Percentiles rank a stretch among this genome's conserved stretches.
phyloP scores from a whole-genome alignment of 2,329 filamentous ascomycete species.

The Nemania bipapillata region DNA sequence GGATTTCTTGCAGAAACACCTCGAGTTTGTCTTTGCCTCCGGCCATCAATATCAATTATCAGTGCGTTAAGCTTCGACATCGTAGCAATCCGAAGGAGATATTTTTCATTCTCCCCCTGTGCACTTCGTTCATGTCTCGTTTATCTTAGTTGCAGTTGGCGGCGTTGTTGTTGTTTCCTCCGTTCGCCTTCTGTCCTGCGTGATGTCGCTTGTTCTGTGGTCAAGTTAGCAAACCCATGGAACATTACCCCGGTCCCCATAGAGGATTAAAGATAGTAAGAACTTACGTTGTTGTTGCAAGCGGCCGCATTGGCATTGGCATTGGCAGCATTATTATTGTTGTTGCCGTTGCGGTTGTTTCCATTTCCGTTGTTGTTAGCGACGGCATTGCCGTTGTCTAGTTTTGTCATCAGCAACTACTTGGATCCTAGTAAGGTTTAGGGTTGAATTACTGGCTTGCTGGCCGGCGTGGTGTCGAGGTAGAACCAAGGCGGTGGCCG shows the following conservation, averaged over 20 bases:
- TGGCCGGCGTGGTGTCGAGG: conserved; percentile 45
- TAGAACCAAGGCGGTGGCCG: conserved; percentile 43
- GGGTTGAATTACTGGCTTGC: conserved; percentile 34
- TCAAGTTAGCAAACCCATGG: conserved; percentile 9
- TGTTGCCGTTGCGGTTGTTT: conserved; percentile 25
- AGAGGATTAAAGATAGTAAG: not conserved
- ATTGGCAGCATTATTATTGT: conserved; percentile 17
- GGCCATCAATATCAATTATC: not conserved
- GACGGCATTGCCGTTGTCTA: conserved; percentile 26
- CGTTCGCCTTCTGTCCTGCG: conserved; percentile 36
- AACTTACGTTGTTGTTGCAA: conserved; percentile 39
- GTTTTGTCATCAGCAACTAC: conserved; percentile 17
- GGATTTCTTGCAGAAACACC: not conserved
- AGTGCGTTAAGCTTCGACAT: not conserved
- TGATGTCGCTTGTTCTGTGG: conserved; percentile 41
- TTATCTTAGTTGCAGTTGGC: conserved; percentile 31
- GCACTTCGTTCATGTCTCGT: not conserved
- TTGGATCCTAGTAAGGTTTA: not conserved
- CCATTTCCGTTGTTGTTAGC: conserved; percentile 21
- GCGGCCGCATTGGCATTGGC: conserved; percentile 34
- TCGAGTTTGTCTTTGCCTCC: not conserved
- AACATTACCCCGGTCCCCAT: not conserved
- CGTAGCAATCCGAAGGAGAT: not conserved
- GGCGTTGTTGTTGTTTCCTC: conserved; percentile 32
- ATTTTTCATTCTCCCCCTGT: not conserved